These are phyloP conservation scores for Talaromyces funiculosus DNA, from an alignment of 2,329 filamentous ascomycete genomes.

Conservation along the genomic window DNA sequence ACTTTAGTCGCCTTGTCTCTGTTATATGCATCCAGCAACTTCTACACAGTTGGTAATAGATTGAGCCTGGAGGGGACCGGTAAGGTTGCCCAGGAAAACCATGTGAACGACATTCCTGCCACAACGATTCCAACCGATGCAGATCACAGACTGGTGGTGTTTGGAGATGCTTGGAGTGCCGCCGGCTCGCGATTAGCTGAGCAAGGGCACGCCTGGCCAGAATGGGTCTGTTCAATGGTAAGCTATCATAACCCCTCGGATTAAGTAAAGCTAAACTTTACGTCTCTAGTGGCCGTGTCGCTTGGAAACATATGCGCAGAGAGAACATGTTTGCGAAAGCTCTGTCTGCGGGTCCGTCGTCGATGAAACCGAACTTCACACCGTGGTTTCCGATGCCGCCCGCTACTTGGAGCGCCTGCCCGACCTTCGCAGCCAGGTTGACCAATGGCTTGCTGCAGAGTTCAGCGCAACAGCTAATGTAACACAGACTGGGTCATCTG, in stretches of 20 bases:
- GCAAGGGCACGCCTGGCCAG: constrained; percentile 29
- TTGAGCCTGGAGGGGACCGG: constrained; percentile 1
- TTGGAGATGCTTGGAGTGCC: constrained; percentile 38
- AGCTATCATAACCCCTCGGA: background rate
- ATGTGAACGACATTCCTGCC: constrained; percentile 17
- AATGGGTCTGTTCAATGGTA: constrained; percentile 34
- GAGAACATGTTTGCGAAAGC: constrained; percentile 22
- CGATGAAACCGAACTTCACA: constrained; percentile 28
- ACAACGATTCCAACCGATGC: constrained; percentile 18
- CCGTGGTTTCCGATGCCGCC: constrained; percentile 17
- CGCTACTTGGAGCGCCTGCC: constrained; percentile 25
- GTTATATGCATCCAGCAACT: constrained; percentile 15
- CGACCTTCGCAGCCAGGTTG: constrained; percentile 34
- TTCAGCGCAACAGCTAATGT: no score
- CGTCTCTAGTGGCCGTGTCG: constrained; percentile 28
- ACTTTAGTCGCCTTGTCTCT: constrained; percentile 7
- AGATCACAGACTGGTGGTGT: constrained; percentile 31
- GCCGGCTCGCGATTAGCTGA: constrained; percentile 23
- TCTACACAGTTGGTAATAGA: constrained; percentile 22
- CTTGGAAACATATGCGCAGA: constrained; percentile 30
- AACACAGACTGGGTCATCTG: constrained; percentile 17
- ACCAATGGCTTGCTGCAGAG: constrained; percentile 32
- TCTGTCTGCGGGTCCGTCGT: constrained; percentile 28
- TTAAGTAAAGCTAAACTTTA: background rate
- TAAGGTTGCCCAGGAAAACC: background rate